Evolutionary conservation across 129 eudicot species (phyloP).

Genomic region (Centella asiatica): DNA sequence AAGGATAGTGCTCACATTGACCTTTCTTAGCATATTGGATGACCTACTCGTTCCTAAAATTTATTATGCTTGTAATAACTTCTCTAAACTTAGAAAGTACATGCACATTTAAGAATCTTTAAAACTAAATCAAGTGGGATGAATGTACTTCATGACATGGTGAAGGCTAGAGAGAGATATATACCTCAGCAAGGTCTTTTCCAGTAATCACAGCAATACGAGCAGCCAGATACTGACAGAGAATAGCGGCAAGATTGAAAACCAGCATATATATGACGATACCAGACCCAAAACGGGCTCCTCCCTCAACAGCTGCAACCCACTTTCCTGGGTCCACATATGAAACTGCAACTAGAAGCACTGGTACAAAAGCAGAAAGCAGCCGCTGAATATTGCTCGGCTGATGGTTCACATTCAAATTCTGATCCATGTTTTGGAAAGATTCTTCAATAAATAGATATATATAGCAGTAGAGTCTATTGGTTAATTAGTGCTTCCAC

Average conservation of each 20-base stretch:
- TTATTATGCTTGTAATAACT: not conserved
- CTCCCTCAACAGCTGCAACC: conserved; percentile 75
- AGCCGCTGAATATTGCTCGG: conserved; percentile 31
- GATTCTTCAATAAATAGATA: not conserved
- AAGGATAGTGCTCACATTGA: not conserved
- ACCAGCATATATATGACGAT: conserved; percentile 41
- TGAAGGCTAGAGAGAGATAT: not conserved
- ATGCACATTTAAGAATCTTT: not conserved
- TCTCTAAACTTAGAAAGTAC: not conserved
- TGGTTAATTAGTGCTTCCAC: conserved; percentile 15
- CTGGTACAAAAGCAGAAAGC: conserved; percentile 58
- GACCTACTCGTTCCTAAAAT: not conserved
- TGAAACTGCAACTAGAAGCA: conserved; percentile 56
- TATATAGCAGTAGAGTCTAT: conserved; percentile 4
- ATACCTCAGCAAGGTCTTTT: conserved; percentile 73
- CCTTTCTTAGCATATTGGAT: not conserved
- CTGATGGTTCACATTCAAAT: conserved; percentile 23
- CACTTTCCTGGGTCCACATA: conserved; percentile 94
- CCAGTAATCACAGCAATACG: conserved; percentile 62
- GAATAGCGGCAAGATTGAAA: conserved; percentile 58
- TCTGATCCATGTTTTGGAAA: conserved; percentile 44
- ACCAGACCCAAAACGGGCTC: conserved; percentile 74
- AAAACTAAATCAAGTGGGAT: not conserved
- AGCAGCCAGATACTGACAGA: conserved; percentile 83
- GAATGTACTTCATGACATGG: not conserved